These are phyloP conservation scores for Kazachstania martiniae DNA, from an alignment of 805 yeast species.

Conservation along the genomic window DNA sequence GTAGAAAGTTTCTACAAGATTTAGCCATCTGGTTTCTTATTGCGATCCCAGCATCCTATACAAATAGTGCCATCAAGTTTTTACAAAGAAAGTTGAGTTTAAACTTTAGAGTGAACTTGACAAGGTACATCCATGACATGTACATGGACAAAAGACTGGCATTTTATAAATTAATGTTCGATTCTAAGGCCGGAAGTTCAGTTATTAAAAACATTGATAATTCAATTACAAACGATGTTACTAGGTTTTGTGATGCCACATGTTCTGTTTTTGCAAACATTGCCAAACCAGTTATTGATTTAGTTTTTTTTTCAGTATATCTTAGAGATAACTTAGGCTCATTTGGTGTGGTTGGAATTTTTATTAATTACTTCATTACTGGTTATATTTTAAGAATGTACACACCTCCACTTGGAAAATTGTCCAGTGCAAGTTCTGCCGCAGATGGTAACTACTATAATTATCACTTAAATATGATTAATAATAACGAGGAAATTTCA, in stretches of 20 bases:
- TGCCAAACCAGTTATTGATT: constrained; percentile 86
- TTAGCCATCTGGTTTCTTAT: constrained; percentile 77
- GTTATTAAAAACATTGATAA: constrained; percentile 59
- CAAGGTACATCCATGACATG: constrained; percentile 81
- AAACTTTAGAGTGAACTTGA: constrained; percentile 74
- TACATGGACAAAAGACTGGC: constrained; percentile 73
- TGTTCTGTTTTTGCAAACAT: constrained; percentile 77
- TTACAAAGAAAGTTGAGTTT: constrained; percentile 66
- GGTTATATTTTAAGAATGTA: constrained; percentile 61
- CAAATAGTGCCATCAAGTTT: constrained; percentile 81
- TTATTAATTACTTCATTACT: constrained; percentile 68
- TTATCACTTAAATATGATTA: constrained; percentile 73
- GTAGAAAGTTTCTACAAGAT: constrained; percentile 63
- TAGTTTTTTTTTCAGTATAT: constrained; percentile 74
- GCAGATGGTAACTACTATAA: constrained; percentile 86
- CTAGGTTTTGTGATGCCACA: constrained; percentile 68
- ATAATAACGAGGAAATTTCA: constrained; percentile 88
- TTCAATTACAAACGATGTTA: constrained; percentile 75
- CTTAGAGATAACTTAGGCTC: constrained; percentile 79
- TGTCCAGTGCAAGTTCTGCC: constrained; percentile 61
- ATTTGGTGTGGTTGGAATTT: constrained; percentile 73
- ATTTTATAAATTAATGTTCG: constrained; percentile 69
- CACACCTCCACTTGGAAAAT: constrained; percentile 78
- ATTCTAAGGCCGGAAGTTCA: constrained; percentile 33
- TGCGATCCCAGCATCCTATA: constrained; percentile 88